phyloP scores from a whole-genome alignment of 2,329 filamentous ascomycete species.

The Fusarium sp. region DNA sequence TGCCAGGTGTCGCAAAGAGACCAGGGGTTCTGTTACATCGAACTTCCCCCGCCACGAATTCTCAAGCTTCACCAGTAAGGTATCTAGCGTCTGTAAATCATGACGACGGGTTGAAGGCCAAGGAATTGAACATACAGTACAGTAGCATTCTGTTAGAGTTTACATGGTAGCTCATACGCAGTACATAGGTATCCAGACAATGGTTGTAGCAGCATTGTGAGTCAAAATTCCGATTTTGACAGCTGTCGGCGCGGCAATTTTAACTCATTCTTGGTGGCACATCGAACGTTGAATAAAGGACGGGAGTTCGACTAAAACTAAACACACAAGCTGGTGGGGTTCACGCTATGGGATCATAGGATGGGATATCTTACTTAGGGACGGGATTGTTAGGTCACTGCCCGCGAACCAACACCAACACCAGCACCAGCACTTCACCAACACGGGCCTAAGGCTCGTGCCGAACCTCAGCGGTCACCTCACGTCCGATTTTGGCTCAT shows the following conservation, averaged over 20 bases:
- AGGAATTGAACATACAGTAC: not conserved
- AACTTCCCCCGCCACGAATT: slow-evolving; percentile 12
- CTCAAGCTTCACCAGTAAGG: not conserved
- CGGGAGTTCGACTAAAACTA: slow-evolving; percentile 18
- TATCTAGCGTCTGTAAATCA: not conserved
- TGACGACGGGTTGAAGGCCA: not conserved
- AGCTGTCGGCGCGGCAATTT: slow-evolving; percentile 26
- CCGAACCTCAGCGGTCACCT: slow-evolving; percentile 32
- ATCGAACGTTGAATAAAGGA: slow-evolving; percentile 27
- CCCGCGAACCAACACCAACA: slow-evolving; percentile 12
- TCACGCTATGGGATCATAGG: slow-evolving; percentile 4
- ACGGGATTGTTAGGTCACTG: not conserved
- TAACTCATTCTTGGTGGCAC: slow-evolving; percentile 21
- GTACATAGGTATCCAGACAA: not conserved
- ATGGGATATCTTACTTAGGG: not conserved
- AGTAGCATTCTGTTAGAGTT: not conserved
- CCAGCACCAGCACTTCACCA: slow-evolving; percentile 17
- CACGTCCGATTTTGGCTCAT: slow-evolving; percentile 32
- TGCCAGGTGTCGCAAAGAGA: slow-evolving; percentile 4
- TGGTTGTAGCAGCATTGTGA: slow-evolving; percentile 10
- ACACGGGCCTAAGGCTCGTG: slow-evolving; percentile 33
- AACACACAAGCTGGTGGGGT: slow-evolving; percentile 24
- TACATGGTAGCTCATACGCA: not conserved
- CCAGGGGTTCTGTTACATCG: slow-evolving; percentile 14
- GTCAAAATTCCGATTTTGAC: slow-evolving; percentile 20